Base-by-base conservation (phyloP, 2,329 filamentous ascomycete species). In the Colletotrichum sp. region DNA sequence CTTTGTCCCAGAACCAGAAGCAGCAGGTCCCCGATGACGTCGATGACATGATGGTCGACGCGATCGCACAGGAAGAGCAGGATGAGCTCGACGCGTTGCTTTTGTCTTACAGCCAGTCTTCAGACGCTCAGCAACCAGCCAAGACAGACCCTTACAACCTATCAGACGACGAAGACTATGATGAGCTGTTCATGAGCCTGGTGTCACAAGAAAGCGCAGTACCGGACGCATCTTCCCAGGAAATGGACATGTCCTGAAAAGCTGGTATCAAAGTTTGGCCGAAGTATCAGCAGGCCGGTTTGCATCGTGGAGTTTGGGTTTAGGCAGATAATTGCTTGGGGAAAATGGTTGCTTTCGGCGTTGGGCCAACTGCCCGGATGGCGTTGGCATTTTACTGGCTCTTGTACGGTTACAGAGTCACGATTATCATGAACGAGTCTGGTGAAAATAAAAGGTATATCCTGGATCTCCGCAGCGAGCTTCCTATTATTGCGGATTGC, bases 171-270 rank as follows among this genome's bases (percentile, higher is more conserved):
- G 89, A 89, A 16, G 91, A 92, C 59, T 93, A 92, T 79, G 92
- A 93, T 77, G 84, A 88, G 63, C 83, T 93, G 12, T 93, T 98
- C 81, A 90, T 91, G 86, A 92, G 95, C 78, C 82, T 94, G 48
- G 83, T 92, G 67, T 87, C 89, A n/a, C 84, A 88, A 76, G 85
- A 88, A 64, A 83, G 16, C 63, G 67, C 6, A 74, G 73, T 78
- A 67, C 68, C 66, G 32, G 75, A 79, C 70, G 74, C 78, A 30
- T 77, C 80, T 4, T 84, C 83, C 26, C 83, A 87, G 36, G 83
- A 87, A 48, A 90, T 89, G 84, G 89, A 91, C 71, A 85, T 88
- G 82, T 85, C 85, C 39, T 88, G 79, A 82, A 67, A 10, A 21
- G 21, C 18, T 6, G 21, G 7, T 13, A 6, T 64, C 10, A 39